Conservation (phyloP, 1,139 yeast genomes). For the Saccharomycopsis hybrid region DNA sequence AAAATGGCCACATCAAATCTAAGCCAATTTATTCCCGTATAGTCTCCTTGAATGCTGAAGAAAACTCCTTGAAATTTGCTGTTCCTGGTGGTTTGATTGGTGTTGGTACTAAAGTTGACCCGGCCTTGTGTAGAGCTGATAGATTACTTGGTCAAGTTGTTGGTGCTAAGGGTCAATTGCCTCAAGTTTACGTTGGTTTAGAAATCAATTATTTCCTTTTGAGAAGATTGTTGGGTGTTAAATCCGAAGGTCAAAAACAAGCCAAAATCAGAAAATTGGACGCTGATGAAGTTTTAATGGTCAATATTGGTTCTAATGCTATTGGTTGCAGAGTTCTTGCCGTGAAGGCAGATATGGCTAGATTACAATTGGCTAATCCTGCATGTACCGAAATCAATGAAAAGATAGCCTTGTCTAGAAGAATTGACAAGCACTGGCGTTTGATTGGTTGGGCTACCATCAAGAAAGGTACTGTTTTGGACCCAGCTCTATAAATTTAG, state of each 20-base stretch:
- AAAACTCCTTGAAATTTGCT: constrained; percentile 95
- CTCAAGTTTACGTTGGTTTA: constrained; percentile 92
- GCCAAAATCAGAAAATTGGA: constrained; percentile 95
- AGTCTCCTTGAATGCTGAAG: constrained; percentile 93
- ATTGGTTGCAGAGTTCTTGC: constrained; percentile 99
- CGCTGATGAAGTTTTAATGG: constrained; percentile 95
- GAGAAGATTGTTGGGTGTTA: constrained; percentile 96
- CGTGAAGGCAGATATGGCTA: constrained; percentile 98
- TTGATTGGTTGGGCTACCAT: constrained; percentile 99
- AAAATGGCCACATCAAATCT: constrained; percentile 86
- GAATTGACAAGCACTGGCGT: constrained; percentile 99
- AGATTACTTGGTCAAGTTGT: constrained; percentile 98
- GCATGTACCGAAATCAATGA: constrained; percentile 98
- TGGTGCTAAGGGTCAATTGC: constrained; percentile 94
- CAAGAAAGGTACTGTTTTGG: constrained; percentile 87
- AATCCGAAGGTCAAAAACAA: constrained; percentile 89
- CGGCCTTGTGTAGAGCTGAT: constrained; percentile 98
- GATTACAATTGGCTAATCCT: constrained; percentile 92
- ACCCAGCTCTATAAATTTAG: constrained; percentile 36
- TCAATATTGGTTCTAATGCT: constrained; percentile 97
- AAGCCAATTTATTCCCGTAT: constrained; percentile 93
- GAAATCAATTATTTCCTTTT: constrained; percentile 95
- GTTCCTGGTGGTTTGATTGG: constrained; percentile 99
- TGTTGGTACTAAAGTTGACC: constrained; percentile 98
- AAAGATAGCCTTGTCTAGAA: constrained; percentile 96